Conservation (phyloP, 2,329 filamentous ascomycete species). For the Stachybotrys elegans region DNA sequence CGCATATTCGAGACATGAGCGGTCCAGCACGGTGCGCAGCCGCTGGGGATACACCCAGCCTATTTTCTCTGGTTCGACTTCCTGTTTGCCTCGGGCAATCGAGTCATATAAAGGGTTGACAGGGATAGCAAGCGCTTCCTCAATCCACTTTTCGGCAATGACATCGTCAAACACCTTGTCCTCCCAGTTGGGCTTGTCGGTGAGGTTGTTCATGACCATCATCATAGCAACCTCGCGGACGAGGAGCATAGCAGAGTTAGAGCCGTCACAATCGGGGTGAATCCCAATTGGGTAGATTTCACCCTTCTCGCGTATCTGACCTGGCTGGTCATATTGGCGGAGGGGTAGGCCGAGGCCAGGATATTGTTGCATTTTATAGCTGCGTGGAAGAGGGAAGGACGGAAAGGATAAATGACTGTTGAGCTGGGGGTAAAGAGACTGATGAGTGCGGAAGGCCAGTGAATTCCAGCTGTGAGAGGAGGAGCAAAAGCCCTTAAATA, state of each 20-base stretch:
- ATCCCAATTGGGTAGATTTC: background rate
- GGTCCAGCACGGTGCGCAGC: background rate
- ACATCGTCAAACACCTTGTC: constrained; percentile 17
- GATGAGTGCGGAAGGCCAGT: too few relatives aligned
- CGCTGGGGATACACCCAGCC: background rate
- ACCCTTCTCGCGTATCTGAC: background rate
- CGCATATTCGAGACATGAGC: background rate
- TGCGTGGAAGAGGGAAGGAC: too few relatives aligned
- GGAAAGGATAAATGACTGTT: too few relatives aligned
- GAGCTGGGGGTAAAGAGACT: too few relatives aligned
- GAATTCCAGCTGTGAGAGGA: too few relatives aligned
- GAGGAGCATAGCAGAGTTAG: background rate
- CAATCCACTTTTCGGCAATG: constrained; percentile 17
- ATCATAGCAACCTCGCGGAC: constrained; percentile 30
- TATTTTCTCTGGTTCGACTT: background rate
- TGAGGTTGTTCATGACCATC: constrained; percentile 25
- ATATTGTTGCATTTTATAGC: background rate
- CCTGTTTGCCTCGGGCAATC: background rate
- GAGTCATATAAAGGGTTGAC: background rate
- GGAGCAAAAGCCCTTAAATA: too few relatives aligned
- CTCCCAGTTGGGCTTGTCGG: constrained; percentile 32
- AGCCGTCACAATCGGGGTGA: background rate
- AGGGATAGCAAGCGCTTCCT: background rate
- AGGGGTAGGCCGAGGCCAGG: background rate
- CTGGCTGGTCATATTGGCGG: background rate